Conservation (phyloP, 2,329 filamentous ascomycete genomes). For the Scytalidium sp. region DNA sequence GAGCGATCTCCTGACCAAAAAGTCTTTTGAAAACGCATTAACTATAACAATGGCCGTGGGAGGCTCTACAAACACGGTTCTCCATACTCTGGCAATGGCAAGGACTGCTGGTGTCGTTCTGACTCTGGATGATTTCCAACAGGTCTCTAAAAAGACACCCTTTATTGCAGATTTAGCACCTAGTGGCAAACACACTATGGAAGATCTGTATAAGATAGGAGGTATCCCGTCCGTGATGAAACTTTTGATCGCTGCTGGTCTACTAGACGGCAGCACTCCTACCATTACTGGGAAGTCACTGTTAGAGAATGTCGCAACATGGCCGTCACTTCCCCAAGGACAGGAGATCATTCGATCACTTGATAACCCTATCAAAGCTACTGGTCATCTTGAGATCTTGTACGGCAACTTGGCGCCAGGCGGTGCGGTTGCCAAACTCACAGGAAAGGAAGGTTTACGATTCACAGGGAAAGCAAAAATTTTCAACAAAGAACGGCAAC, state of each 20-base stretch:
- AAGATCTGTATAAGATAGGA: slow-evolving; percentile 81
- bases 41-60: slow-evolving; percentile 73
- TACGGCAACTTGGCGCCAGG: slow-evolving; percentile 84
- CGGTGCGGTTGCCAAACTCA: slow-evolving; percentile 93
- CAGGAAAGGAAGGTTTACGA: slow-evolving; percentile 82
- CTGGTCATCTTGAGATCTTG: slow-evolving; percentile 85
- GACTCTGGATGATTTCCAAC: slow-evolving; percentile 66
- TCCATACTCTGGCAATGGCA: slow-evolving; percentile 72
- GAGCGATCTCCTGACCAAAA: slow-evolving; percentile 64
- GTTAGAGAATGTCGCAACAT: slow-evolving; percentile 74
- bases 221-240: slow-evolving; percentile 86
- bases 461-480: slow-evolving; percentile 81
- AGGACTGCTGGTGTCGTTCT: slow-evolving; percentile 63
- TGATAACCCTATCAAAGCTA: slow-evolving; percentile 71
- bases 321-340: slow-evolving; percentile 71
- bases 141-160: slow-evolving; percentile 66
- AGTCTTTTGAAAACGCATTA: slow-evolving; percentile 68
- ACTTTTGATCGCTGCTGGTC: slow-evolving; percentile 70
- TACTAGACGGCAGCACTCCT: slow-evolving; percentile 74
- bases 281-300: slow-evolving; percentile 85
- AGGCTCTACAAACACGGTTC: slow-evolving; percentile 67
- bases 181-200: slow-evolving; percentile 81
- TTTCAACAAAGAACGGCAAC: slow-evolving; percentile 80
- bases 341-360: slow-evolving; percentile 83
- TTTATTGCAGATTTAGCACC: slow-evolving; percentile 73